phyloP scores from a whole-genome alignment of 257 asterid genomes.

The Schizonepeta tenuifolia region DNA sequence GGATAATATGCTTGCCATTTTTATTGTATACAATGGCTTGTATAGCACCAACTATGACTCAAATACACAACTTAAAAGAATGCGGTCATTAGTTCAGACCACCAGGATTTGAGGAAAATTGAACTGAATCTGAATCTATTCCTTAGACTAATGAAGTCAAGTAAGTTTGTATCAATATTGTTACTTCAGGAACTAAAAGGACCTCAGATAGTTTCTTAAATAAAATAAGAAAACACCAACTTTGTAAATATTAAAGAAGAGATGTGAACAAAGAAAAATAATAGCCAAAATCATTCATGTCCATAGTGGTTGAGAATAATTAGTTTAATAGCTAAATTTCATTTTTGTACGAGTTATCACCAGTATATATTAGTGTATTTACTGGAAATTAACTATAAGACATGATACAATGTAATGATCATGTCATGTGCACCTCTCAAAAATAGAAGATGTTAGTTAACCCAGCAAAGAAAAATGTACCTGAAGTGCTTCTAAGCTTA shows the following conservation, averaged over 20 bases:
- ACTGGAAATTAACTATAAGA: constrained; percentile 8
- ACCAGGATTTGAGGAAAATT: neutral
- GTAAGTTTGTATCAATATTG: neutral
- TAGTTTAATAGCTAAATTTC: constrained; percentile 16
- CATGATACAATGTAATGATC: constrained; percentile 19
- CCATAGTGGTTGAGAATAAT: constrained; percentile 1
- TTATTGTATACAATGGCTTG: neutral
- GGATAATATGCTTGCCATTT: neutral
- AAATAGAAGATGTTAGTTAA: constrained; percentile 26
- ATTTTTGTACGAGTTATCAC: constrained; percentile 5
- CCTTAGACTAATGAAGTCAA: neutral
- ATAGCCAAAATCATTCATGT: neutral
- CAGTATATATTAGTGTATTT: constrained; percentile 20
- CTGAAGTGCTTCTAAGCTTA: constrained; percentile 89
- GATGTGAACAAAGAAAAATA: constrained; percentile 6
- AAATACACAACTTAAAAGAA: constrained; percentile 6
- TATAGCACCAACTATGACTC: constrained; percentile 1
- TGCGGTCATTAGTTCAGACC: neutral
- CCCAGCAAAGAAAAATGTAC: constrained; percentile 44
- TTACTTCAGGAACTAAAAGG: neutral
- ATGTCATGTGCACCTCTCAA: constrained; percentile 16
- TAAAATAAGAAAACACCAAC: neutral
- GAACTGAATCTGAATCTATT: constrained; percentile 10
- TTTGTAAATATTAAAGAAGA: constrained; percentile 6
- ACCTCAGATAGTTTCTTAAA: too few species aligned